Percentiles rank a stretch among this genome's conserved stretches.
These are phyloP conservation scores for Yarrowia divulgata DNA, from an alignment of 805 yeast genomes.

Conservation along the genomic window DNA sequence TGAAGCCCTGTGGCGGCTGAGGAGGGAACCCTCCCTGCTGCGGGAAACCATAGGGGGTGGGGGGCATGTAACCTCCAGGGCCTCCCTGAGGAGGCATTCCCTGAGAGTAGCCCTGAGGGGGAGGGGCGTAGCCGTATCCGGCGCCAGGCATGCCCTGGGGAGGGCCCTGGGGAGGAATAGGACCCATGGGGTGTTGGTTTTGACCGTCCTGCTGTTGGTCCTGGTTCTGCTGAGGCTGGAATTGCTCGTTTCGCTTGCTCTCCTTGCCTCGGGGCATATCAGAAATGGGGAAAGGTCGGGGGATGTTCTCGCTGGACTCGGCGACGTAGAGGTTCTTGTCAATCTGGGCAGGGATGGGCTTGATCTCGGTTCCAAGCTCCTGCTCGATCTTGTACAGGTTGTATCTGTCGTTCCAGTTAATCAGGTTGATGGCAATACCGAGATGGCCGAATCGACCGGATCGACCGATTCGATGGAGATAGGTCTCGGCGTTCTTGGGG, in stretches of 20 bases:
- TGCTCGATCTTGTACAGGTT: constrained; percentile 94
- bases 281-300: constrained; percentile 86
- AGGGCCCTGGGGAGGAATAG: constrained; percentile 29
- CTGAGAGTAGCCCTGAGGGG: constrained; percentile 39
- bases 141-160: constrained; percentile 39
- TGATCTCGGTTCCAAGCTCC: constrained; percentile 96
- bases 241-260: constrained; percentile 40
- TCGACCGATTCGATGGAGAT: constrained; percentile 97
- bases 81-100: constrained; percentile 42
- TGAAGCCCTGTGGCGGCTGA: constrained; percentile 39
- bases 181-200: constrained; percentile 39
- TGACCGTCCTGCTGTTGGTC: constrained; percentile 34
- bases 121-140: constrained; percentile 41
- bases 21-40: constrained; percentile 34
- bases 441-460: constrained; percentile 98
- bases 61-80: constrained; percentile 36
- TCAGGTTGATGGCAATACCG: constrained; percentile 95
- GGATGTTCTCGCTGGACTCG: constrained; percentile 63
- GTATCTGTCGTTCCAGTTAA: constrained; percentile 96
- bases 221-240: constrained; percentile 39
- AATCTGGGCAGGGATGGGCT: constrained; percentile 93
- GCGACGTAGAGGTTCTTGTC: constrained; percentile 90
- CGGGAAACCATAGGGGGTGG: constrained; percentile 34
- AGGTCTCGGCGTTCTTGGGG: constrained; percentile 98
- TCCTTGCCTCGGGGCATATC: constrained; percentile 46